phyloP scores from a whole-genome alignment of 768 basidiomycete species.

The Tulasnella sp. region DNA sequence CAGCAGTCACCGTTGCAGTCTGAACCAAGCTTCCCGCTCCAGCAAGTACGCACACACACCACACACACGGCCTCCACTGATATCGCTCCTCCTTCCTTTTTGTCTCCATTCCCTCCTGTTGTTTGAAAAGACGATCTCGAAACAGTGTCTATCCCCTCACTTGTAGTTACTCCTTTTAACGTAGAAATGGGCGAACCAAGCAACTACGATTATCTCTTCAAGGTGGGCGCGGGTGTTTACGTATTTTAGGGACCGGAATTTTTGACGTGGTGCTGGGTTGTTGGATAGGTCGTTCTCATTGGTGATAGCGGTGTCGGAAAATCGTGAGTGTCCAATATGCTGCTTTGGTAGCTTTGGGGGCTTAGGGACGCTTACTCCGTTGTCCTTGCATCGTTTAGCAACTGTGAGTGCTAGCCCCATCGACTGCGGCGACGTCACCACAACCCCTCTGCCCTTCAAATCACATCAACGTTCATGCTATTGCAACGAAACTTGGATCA shows the following conservation, averaged over 20 bases:
- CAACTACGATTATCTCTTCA: slow-evolving; percentile 99
- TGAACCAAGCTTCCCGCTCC: background rate
- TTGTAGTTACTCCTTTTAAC: background rate
- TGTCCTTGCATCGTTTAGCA: slow-evolving; percentile 31
- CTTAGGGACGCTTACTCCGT: background rate
- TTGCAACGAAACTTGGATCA: background rate
- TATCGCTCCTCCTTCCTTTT: background rate
- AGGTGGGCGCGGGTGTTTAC: slow-evolving; percentile 47
- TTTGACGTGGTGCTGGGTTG: background rate
- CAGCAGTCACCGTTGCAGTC: background rate
- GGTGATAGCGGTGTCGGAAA: slow-evolving; percentile 99
- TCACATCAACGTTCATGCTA: background rate
- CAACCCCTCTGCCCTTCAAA: background rate
- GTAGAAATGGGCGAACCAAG: slow-evolving; percentile 71
- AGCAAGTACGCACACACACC: background rate
- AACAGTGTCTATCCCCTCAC: background rate
- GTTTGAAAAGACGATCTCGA: background rate
- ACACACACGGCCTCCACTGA: background rate
- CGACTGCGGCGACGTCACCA: background rate
- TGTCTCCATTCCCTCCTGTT: too few relatives aligned
- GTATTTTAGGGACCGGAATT: background rate
- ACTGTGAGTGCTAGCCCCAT: slow-evolving; percentile 38
- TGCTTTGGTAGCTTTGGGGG: background rate
- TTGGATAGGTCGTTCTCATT: slow-evolving; percentile 82
- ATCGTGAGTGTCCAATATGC: slow-evolving; percentile 56